Base-by-base conservation (phyloP, 495 filamentous ascomycete genomes). In the Penicillium paxilli region DNA sequence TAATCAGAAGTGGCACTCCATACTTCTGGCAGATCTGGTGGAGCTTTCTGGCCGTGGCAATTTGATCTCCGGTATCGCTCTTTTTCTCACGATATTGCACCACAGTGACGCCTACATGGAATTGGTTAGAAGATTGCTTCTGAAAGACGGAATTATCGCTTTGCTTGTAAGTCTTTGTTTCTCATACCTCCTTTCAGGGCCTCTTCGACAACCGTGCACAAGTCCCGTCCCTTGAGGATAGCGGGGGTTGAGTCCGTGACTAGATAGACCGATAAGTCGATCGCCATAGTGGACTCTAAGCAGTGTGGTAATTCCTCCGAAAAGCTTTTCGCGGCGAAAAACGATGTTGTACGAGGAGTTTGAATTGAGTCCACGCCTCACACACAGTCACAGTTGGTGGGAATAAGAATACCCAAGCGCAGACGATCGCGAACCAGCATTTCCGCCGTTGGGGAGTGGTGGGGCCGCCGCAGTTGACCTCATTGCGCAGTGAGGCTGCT, bases 1-100 rank as follows among this genome's bases (percentile, higher is more conserved):
- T 97, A 73, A 98, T 92, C 32, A 98, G 72, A 44, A 98, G 78
- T 23, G 93, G 94, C 0, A 96, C 84, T 16, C 78, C 72, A 59
- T 88, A 77, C n/a, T 62, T 71, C 55, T 73, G 70, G 10, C 90
- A 92, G 42, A 96, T 74, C 11, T 76, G 60, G 67, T 92, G 90
- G 32, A 97, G 77, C 57, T 74, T 77, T 55, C 75, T 78, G n/a
- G 83, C 92, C 24, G 79, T 90, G n/a, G 74, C 65, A 20, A 96
- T 81, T 51, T 94, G 79, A 19, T 76, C 76, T 5, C 78, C 86
- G 0, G 92, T 96, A 50, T 91, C 87, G 63, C 84, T 86, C 8
- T 75, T 87, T 70, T 97, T 97, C 68, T 97, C 93, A 55, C 93
- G 81, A 60, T 92, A 91, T 72, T 97, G 94, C 22, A 97, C 90